Base-by-base conservation (phyloP, 2,329 filamentous ascomycete genomes). In the Talaromyces sp. region DNA sequence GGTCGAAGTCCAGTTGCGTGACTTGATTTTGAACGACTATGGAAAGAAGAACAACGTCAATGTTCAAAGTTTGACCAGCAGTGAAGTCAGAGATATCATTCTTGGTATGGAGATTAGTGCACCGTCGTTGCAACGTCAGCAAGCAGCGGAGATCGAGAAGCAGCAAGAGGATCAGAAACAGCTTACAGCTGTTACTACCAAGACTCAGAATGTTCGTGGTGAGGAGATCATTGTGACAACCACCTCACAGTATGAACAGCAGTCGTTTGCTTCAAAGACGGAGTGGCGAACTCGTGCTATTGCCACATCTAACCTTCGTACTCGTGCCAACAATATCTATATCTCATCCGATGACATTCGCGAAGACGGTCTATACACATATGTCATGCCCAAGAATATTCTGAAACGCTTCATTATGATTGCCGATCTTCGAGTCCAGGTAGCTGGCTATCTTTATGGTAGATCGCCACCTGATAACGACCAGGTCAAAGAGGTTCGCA, bases 11-110 rank as follows among this genome's bases (percentile, higher is more conserved):
- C 92, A 96, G 75, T 83, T 99, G 49, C 90, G 95, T 77, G 95
- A 99, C 83, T 83, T 99, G 69, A 99, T 99, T 73, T 77, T 99
- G 70, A 97, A 98, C 71, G 95, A 99, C 76, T 99, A 99, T 76
- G 95, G 95, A 75, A 99, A 98, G 87, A 99, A 99, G 86, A 99
- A 99, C 84, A 99, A 98, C 72, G 95, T 99, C 82, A 99, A 99
- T 73, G 94, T 95, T 13, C 96, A 96, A 17, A 97, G 93, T 77
- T 84, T 99, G 79, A 99, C 95, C 1, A 97, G 89, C 75, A 97
- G 91, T 73, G 95, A 99, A 86, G 95, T 99, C 60, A 89, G 95
- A 72, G 95, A 99, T 75, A 98, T 99, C 73, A 99, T 99, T 72
- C 81, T 99, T 68, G 95, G 95, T 85, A 99, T 99, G 96, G 96